Conservation (phyloP, 169 alveolate genomes). For the Babesia gibsoni region DNA sequence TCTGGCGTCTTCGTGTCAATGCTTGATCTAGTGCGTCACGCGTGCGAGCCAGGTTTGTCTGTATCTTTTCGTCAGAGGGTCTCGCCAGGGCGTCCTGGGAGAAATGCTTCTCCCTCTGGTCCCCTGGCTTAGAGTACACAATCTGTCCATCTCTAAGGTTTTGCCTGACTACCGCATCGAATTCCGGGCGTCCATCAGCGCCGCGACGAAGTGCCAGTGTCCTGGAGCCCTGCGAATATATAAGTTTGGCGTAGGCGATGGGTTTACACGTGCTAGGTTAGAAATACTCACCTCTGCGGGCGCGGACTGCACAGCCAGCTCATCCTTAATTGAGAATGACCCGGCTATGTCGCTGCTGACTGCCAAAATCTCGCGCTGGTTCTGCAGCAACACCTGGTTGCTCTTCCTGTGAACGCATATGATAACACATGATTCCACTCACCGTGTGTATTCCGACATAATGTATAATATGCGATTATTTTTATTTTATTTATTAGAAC, state of each 20-base stretch:
- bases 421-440: background rate
- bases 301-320: background rate
- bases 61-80: slow-evolving; percentile 76
- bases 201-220: slow-evolving; percentile 63
- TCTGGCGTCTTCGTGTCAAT: slow-evolving; percentile 46
- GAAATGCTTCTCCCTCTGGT: slow-evolving; percentile 70
- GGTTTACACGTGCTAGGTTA: background rate
- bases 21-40: slow-evolving; percentile 75
- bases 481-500: background rate
- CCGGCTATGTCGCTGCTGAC: slow-evolving; percentile 37
- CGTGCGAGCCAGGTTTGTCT: slow-evolving; percentile 72
- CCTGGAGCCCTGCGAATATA: slow-evolving; percentile 1
- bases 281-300: slow-evolving; percentile 9
- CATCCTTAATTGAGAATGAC: slow-evolving; percentile 53
- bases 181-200: slow-evolving; percentile 69
- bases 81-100: slow-evolving; percentile 54
- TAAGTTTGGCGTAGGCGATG: background rate
- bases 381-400: slow-evolving; percentile 45
- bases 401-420: slow-evolving; percentile 49
- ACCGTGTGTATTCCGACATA: slow-evolving; percentile 66
- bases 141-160: slow-evolving; percentile 62
- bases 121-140: slow-evolving; percentile 65
- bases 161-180: slow-evolving; percentile 69
- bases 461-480: background rate
- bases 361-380: slow-evolving; percentile 44